Conservation (phyloP, 2,329 filamentous ascomycete species). For the Domatiomyces catenatus region DNA sequence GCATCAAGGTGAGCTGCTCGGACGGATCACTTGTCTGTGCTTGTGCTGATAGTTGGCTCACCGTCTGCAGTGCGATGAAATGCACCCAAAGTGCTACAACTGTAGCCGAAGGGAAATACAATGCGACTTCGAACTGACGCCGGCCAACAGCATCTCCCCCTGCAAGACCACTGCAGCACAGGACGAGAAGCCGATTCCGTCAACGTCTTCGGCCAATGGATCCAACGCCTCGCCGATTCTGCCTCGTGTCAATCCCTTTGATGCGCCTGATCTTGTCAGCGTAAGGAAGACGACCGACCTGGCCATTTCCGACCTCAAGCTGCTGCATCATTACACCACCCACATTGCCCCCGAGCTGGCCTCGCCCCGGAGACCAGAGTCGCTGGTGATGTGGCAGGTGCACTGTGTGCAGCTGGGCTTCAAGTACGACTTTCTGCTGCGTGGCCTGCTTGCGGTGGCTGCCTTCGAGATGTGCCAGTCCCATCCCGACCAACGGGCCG, state of each 20-base stretch:
- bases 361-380: conserved; percentile 17
- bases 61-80: conserved; percentile 24
- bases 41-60: neutral
- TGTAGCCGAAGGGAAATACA: conserved; percentile 24
- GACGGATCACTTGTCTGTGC: neutral
- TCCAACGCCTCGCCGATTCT: conserved; percentile 5
- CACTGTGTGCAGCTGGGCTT: conserved; percentile 25
- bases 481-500: conserved; percentile 23
- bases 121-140: conserved; percentile 21
- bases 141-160: conserved; percentile 11
- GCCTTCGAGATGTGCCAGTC: conserved; percentile 19
- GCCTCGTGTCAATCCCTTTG: conserved; percentile 9
- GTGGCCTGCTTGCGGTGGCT: conserved; percentile 29
- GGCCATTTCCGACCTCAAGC: conserved; percentile 23
- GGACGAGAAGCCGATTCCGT: conserved; percentile 3
- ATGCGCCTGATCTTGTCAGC: conserved; percentile 14
- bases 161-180: neutral
- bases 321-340: conserved; percentile 26
- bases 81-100: conserved; percentile 22
- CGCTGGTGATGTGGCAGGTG: conserved; percentile 23
- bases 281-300: conserved; percentile 16
- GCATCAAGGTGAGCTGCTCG: conserved; percentile 23
- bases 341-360: conserved; percentile 23
- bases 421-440: conserved; percentile 29
- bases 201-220: conserved; percentile 3